A percentile compares a stretch with the other conserved stretches of the same genome.
Evolutionary conservation across 805 yeast genomes (phyloP).

Genomic region (Zygoascus tannicola): DNA sequence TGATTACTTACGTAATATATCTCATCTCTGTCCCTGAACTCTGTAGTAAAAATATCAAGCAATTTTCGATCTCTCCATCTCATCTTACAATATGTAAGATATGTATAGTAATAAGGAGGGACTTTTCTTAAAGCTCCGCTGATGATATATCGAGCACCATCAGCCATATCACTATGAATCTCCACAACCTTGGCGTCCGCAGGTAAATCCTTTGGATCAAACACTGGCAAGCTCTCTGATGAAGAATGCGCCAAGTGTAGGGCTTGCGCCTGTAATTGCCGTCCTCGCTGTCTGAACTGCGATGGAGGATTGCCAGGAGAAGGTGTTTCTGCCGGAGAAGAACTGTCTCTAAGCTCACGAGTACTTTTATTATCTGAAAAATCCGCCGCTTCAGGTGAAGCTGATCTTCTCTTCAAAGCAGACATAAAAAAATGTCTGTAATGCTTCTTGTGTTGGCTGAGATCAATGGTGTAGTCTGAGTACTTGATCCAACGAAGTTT

Average conservation of each 20-base stretch:
- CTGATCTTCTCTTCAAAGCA: too few relatives aligned
- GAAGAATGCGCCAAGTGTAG: slow-evolving; percentile 1
- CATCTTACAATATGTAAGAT: slow-evolving; percentile 80
- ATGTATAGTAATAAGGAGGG: slow-evolving; percentile 80
- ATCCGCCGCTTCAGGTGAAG: too few relatives aligned
- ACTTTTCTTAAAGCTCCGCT: slow-evolving; percentile 52
- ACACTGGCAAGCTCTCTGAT: background rate
- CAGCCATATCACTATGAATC: slow-evolving; percentile 26
- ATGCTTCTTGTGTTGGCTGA: too few relatives aligned
- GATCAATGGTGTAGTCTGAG: too few relatives aligned
- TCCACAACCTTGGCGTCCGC: background rate
- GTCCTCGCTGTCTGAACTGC: slow-evolving; percentile 4
- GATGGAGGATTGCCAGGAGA: too few relatives aligned
- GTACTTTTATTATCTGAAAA: too few relatives aligned
- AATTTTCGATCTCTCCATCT: slow-evolving; percentile 86
- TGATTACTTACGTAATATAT: slow-evolving; percentile 43
- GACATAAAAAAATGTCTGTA: too few relatives aligned
- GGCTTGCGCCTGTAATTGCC: background rate
- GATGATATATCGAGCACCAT: slow-evolving; percentile 29
- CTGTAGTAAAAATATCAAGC: slow-evolving; percentile 70
- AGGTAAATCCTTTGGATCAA: background rate
- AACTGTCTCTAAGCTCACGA: too few relatives aligned
- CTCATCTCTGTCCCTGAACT: slow-evolving; percentile 71
- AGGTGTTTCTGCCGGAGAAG: too few relatives aligned
- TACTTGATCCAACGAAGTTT: too few relatives aligned